A percentile compares a stretch with the other conserved stretches of the same genome.
Conservation (phyloP, 2,329 filamentous ascomycete species). For the Plenodomus biglobosus region DNA sequence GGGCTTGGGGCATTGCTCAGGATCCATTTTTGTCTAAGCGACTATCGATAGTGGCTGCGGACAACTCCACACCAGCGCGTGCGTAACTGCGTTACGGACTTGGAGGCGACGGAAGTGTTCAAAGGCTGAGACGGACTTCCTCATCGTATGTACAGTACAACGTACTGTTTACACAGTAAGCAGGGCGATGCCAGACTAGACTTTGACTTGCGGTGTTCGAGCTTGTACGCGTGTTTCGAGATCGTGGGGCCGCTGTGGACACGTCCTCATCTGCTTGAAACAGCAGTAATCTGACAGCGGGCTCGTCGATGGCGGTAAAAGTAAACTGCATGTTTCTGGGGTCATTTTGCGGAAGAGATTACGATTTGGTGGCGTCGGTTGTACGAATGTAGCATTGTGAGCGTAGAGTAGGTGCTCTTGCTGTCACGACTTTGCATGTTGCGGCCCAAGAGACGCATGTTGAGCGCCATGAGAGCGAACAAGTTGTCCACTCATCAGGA, state of each 20-base stretch:
- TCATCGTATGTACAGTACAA: too few species aligned
- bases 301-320: too few species aligned
- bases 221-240: constrained; percentile 11
- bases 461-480: not conserved
- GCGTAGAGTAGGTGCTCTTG: not conserved
- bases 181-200: constrained; percentile 4
- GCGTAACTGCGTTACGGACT: constrained; percentile 8
- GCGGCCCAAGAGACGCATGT: not conserved
- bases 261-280: constrained; percentile 27
- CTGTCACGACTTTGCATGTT: not conserved
- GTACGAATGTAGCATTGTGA: not conserved
- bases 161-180: too few species aligned
- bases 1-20: constrained; percentile 4
- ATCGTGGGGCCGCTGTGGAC: constrained; percentile 10
- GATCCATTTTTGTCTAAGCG: constrained; percentile 6
- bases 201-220: constrained; percentile 2
- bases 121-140: constrained; percentile 2
- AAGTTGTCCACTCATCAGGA: not conserved
- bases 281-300: constrained; percentile 18
- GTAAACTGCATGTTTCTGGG: not conserved
- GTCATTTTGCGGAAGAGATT: not conserved
- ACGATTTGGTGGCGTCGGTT: not conserved
- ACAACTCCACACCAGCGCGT: constrained; percentile 7
- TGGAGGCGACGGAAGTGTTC: not conserved
- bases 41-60: not conserved